A percentile compares a stretch with the other conserved stretches of the same genome.
phyloP scores from a whole-genome alignment of 805 yeast species.

The Candida nemodendra region DNA sequence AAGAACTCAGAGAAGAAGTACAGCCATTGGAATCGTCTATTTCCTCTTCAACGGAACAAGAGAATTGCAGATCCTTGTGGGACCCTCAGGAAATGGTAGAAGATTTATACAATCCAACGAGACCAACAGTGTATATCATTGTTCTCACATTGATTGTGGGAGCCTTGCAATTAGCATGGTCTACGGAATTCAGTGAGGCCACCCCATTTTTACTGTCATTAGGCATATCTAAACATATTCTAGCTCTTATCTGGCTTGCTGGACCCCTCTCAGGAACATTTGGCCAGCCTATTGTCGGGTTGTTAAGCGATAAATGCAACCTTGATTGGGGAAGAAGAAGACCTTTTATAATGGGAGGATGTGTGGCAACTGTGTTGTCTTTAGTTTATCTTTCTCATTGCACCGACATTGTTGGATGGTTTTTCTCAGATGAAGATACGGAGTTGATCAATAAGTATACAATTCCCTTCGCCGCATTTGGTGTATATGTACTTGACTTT shows the following conservation, averaged over 20 bases:
- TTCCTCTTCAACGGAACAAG: conserved; percentile 1
- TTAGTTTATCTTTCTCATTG: conserved; percentile 47
- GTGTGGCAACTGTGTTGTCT: conserved; percentile 45
- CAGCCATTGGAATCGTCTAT: conserved; percentile 2
- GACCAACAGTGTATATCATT: conserved; percentile 44
- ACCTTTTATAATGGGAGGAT: conserved; percentile 58
- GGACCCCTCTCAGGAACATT: conserved; percentile 64
- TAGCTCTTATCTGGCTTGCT: conserved; percentile 65
- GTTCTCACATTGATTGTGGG: conserved; percentile 50
- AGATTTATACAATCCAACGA: conserved; percentile 38
- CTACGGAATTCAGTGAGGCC: conserved; percentile 63
- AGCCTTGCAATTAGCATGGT: conserved; percentile 64
- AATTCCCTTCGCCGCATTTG: conserved; percentile 50
- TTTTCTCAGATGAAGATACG: conserved; percentile 25
- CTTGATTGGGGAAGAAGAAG: conserved; percentile 49
- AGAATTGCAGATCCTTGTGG: conserved; percentile 2
- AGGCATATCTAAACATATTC: conserved; percentile 55
- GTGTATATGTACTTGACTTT: conserved; percentile 54
- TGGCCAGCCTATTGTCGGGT: conserved; percentile 65
- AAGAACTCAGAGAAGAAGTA: background rate
- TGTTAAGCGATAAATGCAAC: conserved; percentile 51
- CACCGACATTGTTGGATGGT: conserved; percentile 35
- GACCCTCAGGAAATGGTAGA: conserved; percentile 19
- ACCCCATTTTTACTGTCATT: conserved; percentile 59
- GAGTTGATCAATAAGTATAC: conserved; percentile 33